Base-by-base conservation (phyloP, 176 grass and related monocot species). In the Urochloa ruziziensis region DNA sequence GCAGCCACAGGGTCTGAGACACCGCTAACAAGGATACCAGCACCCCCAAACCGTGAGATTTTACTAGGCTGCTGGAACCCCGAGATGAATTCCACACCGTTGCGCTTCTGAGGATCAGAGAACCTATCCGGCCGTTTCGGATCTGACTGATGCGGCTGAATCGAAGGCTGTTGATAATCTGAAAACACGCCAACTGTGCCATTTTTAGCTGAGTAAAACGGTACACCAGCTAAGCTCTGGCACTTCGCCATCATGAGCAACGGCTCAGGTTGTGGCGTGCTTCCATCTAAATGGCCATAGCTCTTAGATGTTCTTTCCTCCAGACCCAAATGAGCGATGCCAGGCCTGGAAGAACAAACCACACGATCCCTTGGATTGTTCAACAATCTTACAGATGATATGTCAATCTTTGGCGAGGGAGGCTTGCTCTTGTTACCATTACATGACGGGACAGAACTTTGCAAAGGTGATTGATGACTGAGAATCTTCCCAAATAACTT, bases 401-500 rank as follows among this genome's bases (percentile, higher is more conserved):
- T 66, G 27, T 90, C 75, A 62, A 81, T 16, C 44, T 68, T 87
- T 61, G 81, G 72, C 2, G 77, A 85, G 12, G 73, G 24, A 65
- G 83, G 78, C 62, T 84, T 86, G 81, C 68, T 88, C 79, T 85
- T 88, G 74, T 10, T 88, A 63, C 65, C 88, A 56, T 92, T 78
- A 14, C 24, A 72, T 6, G 90, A 88, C n/a, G 80, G 80, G 7
- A 58, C 77, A 66, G 87, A 84, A 67, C 86, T 95, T 73, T 95
- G 93, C 75, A 78, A 58, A 10, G 90, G 67, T 11, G 87, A 95
- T 68, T 89, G 79, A 37, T 90, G 84, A 47, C 88, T 90, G 44
- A 95, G 90, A 86, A 97, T 94, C 82, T 87, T 68, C 64, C 94
- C 94, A 49, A 97, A 97, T 17, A 97, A 84, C 74, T 97, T 97